Evolutionary conservation across 495 filamentous ascomycete genomes (phyloP).

Genomic region (Daldinia loculata): DNA sequence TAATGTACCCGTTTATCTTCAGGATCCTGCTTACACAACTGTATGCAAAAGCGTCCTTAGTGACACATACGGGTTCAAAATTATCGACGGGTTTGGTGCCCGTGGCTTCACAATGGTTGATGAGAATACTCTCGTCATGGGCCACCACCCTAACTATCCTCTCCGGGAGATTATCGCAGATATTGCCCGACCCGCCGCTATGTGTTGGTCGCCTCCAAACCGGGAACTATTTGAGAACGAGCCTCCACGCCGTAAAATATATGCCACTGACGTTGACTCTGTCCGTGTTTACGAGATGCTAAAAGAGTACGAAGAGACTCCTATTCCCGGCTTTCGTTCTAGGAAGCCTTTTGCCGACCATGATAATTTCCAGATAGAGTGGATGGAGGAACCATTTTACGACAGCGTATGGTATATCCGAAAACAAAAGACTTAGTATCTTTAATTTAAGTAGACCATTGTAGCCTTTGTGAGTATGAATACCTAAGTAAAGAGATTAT

Average conservation of each 20-base stretch:
- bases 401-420: conserved; percentile 12
- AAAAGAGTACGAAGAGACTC: neutral
- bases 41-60: neutral
- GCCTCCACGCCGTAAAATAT: too few species aligned
- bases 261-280: neutral
- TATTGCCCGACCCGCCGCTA: conserved; percentile 40
- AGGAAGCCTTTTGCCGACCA: neutral
- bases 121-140: conserved; percentile 36
- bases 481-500: too few species aligned
- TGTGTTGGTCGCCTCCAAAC: conserved; percentile 36
- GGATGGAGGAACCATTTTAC: neutral
- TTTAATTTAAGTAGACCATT: too few species aligned
- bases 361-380: too few species aligned
- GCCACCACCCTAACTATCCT: conserved; percentile 25
- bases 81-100: conserved; percentile 4
- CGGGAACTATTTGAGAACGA: neutral
- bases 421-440: neutral
- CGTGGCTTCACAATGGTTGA: conserved; percentile 42
- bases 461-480: too few species aligned
- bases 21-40: conserved; percentile 1
- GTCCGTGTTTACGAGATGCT: conserved; percentile 5
- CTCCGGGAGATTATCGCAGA: conserved; percentile 45
- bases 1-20: neutral
- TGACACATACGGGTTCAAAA: neutral
- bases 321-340: neutral